These are phyloP conservation scores for Dactylellina leptospora DNA, from an alignment of 2,329 filamentous ascomycete genomes.

Conservation along the genomic window DNA sequence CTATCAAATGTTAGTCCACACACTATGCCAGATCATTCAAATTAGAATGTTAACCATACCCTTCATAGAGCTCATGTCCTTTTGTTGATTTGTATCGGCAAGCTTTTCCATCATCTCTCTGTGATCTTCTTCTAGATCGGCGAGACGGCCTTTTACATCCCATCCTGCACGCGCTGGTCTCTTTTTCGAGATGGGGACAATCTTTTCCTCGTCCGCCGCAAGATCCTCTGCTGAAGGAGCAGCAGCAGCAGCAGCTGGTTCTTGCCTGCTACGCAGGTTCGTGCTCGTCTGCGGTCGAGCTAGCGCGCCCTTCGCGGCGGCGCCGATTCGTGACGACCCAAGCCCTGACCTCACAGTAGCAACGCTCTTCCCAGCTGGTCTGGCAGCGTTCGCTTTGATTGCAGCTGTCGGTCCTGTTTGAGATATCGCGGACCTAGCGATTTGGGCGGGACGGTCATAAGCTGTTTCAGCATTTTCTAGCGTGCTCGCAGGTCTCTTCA, in stretches of 20 bases:
- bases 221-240: slow-evolving; percentile 16
- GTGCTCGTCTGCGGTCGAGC: slow-evolving; percentile 23
- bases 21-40: neutral
- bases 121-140: slow-evolving; percentile 74
- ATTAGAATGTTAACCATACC: slow-evolving; percentile 63
- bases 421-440: slow-evolving; percentile 46
- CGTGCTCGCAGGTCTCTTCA: slow-evolving; percentile 33
- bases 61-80: slow-evolving; percentile 77
- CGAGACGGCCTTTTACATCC: slow-evolving; percentile 80
- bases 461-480: slow-evolving; percentile 20
- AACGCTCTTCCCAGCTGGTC: slow-evolving; percentile 9
- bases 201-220: slow-evolving; percentile 23
- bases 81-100: slow-evolving; percentile 76
- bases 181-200: slow-evolving; percentile 58
- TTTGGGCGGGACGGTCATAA: slow-evolving; percentile 37
- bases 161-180: slow-evolving; percentile 67
- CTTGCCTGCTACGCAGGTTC: slow-evolving; percentile 19
- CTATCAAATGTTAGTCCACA: slow-evolving; percentile 59
- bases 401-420: slow-evolving; percentile 21
- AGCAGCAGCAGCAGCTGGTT: slow-evolving; percentile 13
- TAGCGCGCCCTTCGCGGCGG: slow-evolving; percentile 14
- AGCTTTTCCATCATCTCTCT: slow-evolving; percentile 69
- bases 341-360: slow-evolving; percentile 5
- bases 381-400: slow-evolving; percentile 7
- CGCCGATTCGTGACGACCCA: slow-evolving; percentile 18